Conservation (phyloP, 2,329 filamentous ascomycete genomes). For the Ascochyta clinopodiicola region DNA sequence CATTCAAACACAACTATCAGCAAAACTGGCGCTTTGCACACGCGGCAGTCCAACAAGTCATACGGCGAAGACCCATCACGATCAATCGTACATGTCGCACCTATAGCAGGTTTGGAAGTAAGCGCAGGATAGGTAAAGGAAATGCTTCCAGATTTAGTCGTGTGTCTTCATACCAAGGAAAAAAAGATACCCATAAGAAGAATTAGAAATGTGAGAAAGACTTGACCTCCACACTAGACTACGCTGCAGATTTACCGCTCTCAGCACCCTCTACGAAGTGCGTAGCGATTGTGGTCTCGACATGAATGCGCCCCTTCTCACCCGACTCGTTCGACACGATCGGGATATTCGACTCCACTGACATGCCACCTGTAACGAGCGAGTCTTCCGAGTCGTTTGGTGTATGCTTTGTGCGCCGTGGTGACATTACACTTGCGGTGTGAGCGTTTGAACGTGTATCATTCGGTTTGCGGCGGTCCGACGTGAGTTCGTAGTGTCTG, state of each 20-base stretch:
- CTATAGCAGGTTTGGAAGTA: no score
- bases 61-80: no score
- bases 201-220: not conserved
- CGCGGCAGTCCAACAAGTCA: no score
- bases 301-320: slow-evolving; percentile 2
- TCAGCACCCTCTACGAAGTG: slow-evolving; percentile 3
- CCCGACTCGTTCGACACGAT: not conserved
- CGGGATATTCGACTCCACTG: slow-evolving; percentile 1
- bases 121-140: no score
- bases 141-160: no score
- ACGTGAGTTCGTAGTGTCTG: slow-evolving; percentile 32
- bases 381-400: slow-evolving; percentile 15
- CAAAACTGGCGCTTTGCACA: no score
- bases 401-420: slow-evolving; percentile 4
- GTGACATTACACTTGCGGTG: slow-evolving; percentile 4
- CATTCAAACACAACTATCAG: no score
- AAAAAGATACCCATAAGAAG: no score
- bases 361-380: not conserved
- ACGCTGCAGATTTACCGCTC: slow-evolving; percentile 2
- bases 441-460: slow-evolving; percentile 9
- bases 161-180: no score
- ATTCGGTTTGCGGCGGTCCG: slow-evolving; percentile 20
- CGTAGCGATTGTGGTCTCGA: slow-evolving; percentile 13
- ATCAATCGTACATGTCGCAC: no score
- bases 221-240: not conserved